Conservation (phyloP, 164 flowering plant species). For the Echeveria elegans region DNA sequence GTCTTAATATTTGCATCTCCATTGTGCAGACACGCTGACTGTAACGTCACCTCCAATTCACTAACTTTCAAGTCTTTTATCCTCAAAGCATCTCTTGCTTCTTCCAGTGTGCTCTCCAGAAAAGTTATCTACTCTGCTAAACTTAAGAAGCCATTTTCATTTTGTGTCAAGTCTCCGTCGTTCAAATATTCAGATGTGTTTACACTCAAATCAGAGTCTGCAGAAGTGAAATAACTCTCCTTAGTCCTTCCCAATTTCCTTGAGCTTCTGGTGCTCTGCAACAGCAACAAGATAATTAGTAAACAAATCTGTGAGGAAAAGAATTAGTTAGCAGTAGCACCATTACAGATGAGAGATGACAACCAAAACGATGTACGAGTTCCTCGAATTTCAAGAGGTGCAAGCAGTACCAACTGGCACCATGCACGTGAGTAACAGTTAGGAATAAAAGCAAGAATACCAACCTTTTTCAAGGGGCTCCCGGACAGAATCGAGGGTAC, state of each 20-base stretch:
- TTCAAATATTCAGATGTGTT: slow-evolving; percentile 20
- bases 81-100: slow-evolving; percentile 18
- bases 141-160: not conserved
- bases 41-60: not conserved
- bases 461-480: slow-evolving; percentile 64
- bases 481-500: slow-evolving; percentile 47
- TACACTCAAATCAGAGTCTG: slow-evolving; percentile 14
- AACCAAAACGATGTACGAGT: not conserved
- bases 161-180: slow-evolving; percentile 18
- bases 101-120: slow-evolving; percentile 23
- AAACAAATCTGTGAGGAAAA: not conserved
- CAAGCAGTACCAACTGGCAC: not conserved
- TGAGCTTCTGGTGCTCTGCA: slow-evolving; percentile 40
- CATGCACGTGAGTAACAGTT: not conserved
- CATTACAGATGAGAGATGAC: not conserved
- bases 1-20: slow-evolving; percentile 10
- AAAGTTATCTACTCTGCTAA: not conserved
- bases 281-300: not conserved
- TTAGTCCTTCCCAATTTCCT: slow-evolving; percentile 38
- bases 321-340: not conserved
- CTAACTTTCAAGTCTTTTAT: slow-evolving; percentile 22
- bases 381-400: not conserved
- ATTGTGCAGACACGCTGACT: not conserved
- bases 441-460: not conserved
- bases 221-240: slow-evolving; percentile 17